Base-by-base conservation (phyloP, 2,329 filamentous ascomycete genomes). In the Aureobasidium mangrovei region DNA sequence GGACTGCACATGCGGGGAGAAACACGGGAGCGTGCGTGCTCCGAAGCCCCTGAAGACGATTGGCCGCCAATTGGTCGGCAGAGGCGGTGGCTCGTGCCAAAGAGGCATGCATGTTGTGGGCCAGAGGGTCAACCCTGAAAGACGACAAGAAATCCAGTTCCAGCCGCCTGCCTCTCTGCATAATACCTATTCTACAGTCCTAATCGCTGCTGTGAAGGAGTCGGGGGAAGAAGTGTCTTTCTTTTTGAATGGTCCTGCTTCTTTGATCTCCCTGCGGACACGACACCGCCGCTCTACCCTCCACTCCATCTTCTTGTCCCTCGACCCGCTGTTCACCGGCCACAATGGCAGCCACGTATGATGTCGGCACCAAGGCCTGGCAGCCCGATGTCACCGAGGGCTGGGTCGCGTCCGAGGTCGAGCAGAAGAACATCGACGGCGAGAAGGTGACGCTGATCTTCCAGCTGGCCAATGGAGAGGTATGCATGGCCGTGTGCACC, bases 281-380 rank as follows among this genome's bases (percentile, higher is more conserved):
- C 48, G 39, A 52, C 39, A 35, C 48, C 5, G 31, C 48, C 32
- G 48, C 48, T 7, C 32, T 36, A 52, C 31, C 10, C 48, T 24
- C 9, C 31, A 10, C 9, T n/a, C 32, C 26, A 2, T 10, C n/a
- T 26, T n/a, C 10, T 24, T 38, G 7, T 43, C 48, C 12, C 31
- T 42, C 40, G 48, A 43, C 31, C 12, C 9, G 12, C 7, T 27
- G 7, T 4, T 24, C 2, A 6, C 39, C 7, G 4, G 18, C 32
- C 48, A 63, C 69, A 73, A 95, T 95, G 91, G 88, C 89, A 77
- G 87, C 94, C 74, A 88, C 82, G 70, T 97, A 94, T 76, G 91
- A 97, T 79, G 83, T 96, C 68, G 93, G 91, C 69, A 97, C 91
- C 66, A 84, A 89, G 81, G 93, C 91, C 69, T 98, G 93, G 93